Percentiles rank a stretch among this genome's conserved stretches.
Conservation (phyloP, 495 filamentous ascomycete genomes). For the Aspergillus carlsbadensis region DNA sequence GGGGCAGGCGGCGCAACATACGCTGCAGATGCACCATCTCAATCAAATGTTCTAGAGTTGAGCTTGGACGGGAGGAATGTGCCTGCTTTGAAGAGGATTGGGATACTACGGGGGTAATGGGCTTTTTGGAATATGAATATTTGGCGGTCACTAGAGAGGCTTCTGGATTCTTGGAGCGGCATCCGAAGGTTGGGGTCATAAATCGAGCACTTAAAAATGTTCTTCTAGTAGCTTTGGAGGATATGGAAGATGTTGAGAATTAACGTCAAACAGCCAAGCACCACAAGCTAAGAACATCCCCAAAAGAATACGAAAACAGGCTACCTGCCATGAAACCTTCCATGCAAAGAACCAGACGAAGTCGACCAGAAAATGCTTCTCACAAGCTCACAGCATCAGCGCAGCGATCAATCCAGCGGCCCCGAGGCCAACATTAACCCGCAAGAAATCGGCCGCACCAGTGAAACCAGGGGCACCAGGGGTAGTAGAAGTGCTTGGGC, state of each 20-base stretch:
- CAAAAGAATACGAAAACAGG: too few relatives aligned
- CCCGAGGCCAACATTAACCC: background rate
- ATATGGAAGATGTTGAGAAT: too few relatives aligned
- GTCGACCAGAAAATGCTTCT: background rate
- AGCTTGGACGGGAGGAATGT: background rate
- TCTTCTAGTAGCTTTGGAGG: too few relatives aligned
- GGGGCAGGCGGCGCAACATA: conserved; percentile 23
- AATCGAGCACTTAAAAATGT: too few relatives aligned
- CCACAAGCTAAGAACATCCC: too few relatives aligned
- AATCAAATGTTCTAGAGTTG: background rate
- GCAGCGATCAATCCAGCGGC: background rate
- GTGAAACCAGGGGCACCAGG: background rate
- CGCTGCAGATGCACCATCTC: conserved; percentile 26
- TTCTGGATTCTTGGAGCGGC: too few relatives aligned
- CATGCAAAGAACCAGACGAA: background rate
- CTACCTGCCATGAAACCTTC: too few relatives aligned
- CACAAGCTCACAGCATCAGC: background rate
- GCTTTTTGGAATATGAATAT: too few relatives aligned
- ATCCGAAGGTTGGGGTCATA: too few relatives aligned
- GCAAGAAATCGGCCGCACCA: background rate
- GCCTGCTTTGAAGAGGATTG: background rate
- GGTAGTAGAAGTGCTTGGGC: background rate
- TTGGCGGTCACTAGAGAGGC: too few relatives aligned
- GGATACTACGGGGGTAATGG: too few relatives aligned
- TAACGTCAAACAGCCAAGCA: too few relatives aligned